Conservation (phyloP, 331 rosid species). For the Erythrophleum ivorense region DNA sequence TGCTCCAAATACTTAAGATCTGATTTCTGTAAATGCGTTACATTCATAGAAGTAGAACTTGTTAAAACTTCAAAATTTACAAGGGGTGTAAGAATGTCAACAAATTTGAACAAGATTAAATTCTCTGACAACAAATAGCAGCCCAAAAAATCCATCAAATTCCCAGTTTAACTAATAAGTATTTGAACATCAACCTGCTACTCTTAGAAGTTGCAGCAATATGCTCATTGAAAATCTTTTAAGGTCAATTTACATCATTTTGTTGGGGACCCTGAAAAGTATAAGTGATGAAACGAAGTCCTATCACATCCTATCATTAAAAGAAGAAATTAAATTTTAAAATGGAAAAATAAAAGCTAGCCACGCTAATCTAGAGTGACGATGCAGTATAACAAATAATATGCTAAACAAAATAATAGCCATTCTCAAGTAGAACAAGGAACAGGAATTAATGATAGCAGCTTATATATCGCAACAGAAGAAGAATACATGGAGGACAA, state of each 20-base stretch:
- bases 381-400: constrained; percentile 10
- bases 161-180: neutral
- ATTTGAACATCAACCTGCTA: neutral
- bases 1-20: constrained; percentile 86
- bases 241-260: neutral
- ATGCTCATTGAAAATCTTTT: constrained; percentile 26
- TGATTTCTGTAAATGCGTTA: constrained; percentile 73
- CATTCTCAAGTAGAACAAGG: constrained; percentile 25
- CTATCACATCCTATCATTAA: neutral
- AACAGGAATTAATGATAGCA: neutral
- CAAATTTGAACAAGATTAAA: neutral
- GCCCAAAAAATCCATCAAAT: neutral
- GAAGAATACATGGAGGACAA: constrained; percentile 1
- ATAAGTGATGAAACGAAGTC: neutral
- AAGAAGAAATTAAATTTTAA: neutral
- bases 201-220: neutral
- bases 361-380: neutral
- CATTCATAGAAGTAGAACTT: constrained; percentile 37
- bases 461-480: constrained; percentile 11
- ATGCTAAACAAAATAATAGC: constrained; percentile 23
- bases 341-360: neutral
- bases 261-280: neutral
- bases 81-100: constrained; percentile 16
- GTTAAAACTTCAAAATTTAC: constrained; percentile 14
- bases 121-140: constrained; percentile 6